These are phyloP conservation scores for Elaeagnus macrophylla DNA, from an alignment of 306 rosid species.

Conservation along the genomic window DNA sequence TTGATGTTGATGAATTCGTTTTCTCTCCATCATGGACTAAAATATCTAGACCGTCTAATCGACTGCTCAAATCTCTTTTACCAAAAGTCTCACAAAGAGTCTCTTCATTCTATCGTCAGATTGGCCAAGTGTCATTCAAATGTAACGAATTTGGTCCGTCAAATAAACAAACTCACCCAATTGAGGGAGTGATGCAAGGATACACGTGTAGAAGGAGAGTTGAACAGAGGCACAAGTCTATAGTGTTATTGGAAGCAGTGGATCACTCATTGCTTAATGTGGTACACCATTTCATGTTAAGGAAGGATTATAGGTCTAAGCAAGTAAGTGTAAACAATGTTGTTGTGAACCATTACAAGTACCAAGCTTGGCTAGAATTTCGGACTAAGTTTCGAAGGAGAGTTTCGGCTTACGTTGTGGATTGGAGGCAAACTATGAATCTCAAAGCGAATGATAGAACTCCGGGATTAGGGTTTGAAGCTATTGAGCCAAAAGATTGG, in stretches of 20 bases:
- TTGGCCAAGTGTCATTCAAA: constrained; percentile 45
- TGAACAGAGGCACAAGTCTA: constrained; percentile 57
- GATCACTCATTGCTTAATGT: constrained; percentile 38
- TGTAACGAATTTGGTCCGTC: constrained; percentile 75
- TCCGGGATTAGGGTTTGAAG: constrained; percentile 52
- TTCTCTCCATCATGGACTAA: constrained; percentile 44
- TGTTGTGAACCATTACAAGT: constrained; percentile 79
- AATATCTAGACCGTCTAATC: constrained; percentile 6
- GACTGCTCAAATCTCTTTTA: constrained; percentile 37
- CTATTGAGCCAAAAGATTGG: constrained; percentile 61
- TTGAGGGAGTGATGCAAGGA: constrained; percentile 63
- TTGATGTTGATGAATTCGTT: constrained; percentile 61
- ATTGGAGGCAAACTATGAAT: constrained; percentile 46
- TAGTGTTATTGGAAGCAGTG: constrained; percentile 54
- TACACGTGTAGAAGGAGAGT: constrained; percentile 54
- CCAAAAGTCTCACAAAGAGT: not conserved
- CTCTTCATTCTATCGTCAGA: not conserved
- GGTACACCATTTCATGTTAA: constrained; percentile 53
- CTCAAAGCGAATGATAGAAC: constrained; percentile 49
- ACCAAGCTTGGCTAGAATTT: constrained; percentile 77
- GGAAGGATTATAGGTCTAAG: constrained; percentile 17
- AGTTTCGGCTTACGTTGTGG: constrained; percentile 63
- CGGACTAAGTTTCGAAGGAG: constrained; percentile 60
- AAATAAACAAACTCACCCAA: constrained; percentile 31
- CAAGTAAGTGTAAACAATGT: constrained; percentile 20